phyloP scores from a whole-genome alignment of 2,329 filamentous ascomycete genomes.

The Aspergillus pseudotamarii region DNA sequence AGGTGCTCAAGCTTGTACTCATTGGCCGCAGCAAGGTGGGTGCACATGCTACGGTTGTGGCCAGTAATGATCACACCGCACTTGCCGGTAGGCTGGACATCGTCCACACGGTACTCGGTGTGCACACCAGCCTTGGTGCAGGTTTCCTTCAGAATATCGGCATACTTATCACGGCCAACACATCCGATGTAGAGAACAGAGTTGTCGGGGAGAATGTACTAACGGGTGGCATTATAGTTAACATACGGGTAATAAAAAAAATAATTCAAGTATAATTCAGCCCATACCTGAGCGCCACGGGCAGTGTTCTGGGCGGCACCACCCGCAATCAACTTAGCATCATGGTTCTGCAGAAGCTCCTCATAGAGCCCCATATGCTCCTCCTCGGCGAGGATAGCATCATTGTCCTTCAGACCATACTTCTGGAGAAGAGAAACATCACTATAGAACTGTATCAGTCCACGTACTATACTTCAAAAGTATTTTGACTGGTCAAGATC shows the following conservation, averaged over 20 bases:
- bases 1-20: constrained; percentile 94
- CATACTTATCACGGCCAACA: constrained; percentile 94
- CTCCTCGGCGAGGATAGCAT: constrained; percentile 93
- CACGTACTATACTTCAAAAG: not conserved
- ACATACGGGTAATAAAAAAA: not conserved
- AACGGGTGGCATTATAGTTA: constrained; percentile 15
- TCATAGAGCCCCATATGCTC: constrained; percentile 90
- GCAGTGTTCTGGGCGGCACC: constrained; percentile 98
- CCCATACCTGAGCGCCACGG: constrained; percentile 75
- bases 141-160: constrained; percentile 81
- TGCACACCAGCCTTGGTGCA: constrained; percentile 85
- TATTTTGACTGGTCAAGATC: not conserved
- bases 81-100: constrained; percentile 80
- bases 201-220: constrained; percentile 88
- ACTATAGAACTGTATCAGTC: constrained; percentile 48
- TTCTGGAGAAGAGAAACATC: constrained; percentile 84
- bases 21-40: constrained; percentile 94
- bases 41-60: constrained; percentile 92
- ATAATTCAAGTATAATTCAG: not conserved
- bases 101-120: constrained; percentile 92
- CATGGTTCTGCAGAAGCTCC: constrained; percentile 80
- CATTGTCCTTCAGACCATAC: constrained; percentile 92
- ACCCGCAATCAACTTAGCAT: constrained; percentile 92
- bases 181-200: constrained; percentile 92
- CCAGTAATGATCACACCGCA: constrained; percentile 97